Evolutionary conservation across 2,329 filamentous ascomycete species (phyloP).

Genomic region (Pseudocercospora cruenta): DNA sequence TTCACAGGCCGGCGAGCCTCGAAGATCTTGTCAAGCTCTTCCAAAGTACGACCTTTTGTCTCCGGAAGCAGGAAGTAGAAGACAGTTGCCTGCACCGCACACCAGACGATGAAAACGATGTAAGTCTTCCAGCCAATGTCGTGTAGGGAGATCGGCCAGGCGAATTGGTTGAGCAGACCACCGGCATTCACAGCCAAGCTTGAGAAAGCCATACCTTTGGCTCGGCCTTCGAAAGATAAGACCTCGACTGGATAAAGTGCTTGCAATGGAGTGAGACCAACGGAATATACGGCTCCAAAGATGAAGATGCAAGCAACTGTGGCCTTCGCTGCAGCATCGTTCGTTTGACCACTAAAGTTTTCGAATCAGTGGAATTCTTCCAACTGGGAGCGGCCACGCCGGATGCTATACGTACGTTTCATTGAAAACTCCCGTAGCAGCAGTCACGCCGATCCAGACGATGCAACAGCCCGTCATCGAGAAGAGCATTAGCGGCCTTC

Average conservation of each 20-base stretch:
- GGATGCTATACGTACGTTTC: conserved; percentile 9
- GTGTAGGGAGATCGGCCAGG: conserved; percentile 34
- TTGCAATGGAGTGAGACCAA: conserved; percentile 40
- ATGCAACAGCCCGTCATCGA: conserved; percentile 41
- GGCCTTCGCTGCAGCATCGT: conserved; percentile 34
- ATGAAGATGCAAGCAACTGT: conserved; percentile 41
- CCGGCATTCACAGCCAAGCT: conserved; percentile 49
- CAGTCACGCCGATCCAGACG: conserved; percentile 46
- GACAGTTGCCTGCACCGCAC: conserved; percentile 37
- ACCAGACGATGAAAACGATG: conserved; percentile 39
- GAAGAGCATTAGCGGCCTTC: conserved; percentile 42
- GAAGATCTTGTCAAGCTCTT: conserved; percentile 52
- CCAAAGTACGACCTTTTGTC: conserved; percentile 45
- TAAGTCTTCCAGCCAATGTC: conserved; percentile 36
- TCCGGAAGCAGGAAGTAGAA: conserved; percentile 45
- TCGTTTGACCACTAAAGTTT: neutral
- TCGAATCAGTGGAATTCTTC: neutral
- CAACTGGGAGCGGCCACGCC: neutral
- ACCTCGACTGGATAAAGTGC: conserved; percentile 52
- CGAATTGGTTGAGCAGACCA: conserved; percentile 47
- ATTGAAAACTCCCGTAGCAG: conserved; percentile 34
- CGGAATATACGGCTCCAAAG: conserved; percentile 39
- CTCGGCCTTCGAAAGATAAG: conserved; percentile 51
- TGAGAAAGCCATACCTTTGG: conserved; percentile 50
- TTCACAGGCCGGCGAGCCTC: conserved; percentile 45